A percentile compares a stretch with the other conserved stretches of the same genome.
These are phyloP conservation scores for Taphrina betulina DNA, from an alignment of 1,139 yeast species.

Conservation along the genomic window DNA sequence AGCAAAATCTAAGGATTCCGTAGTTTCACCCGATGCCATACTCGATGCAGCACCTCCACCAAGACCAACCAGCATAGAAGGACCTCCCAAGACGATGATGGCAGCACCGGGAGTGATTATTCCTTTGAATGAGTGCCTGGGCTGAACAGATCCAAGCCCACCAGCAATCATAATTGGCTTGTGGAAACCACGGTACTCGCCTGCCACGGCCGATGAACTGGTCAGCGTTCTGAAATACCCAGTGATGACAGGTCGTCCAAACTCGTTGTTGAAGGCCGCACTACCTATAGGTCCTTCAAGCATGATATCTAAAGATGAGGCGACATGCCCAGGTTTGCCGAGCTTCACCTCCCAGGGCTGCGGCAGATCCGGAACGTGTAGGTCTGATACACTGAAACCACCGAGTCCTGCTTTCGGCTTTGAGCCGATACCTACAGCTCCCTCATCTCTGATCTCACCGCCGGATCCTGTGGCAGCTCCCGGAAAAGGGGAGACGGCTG, in stretches of 20 bases:
- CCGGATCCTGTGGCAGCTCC: conserved; percentile 99
- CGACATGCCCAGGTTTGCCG: conserved; percentile 91
- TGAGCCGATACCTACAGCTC: conserved; percentile 98
- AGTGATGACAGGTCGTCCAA: conserved; percentile 95
- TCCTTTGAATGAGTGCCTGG: conserved; percentile 85
- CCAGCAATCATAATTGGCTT: conserved; percentile 99
- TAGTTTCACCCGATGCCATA: conserved; percentile 90
- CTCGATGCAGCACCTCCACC: conserved; percentile 99
- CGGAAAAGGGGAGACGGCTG: conserved; percentile 98
- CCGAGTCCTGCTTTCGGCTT: conserved; percentile 94
- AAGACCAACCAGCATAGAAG: conserved; percentile 96
- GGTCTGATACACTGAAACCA: conserved; percentile 90
- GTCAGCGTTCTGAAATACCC: conserved; percentile 97
- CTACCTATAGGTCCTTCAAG: conserved; percentile 96
- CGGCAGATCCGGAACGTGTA: conserved; percentile 74
- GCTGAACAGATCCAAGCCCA: conserved; percentile 96
- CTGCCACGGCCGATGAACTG: conserved; percentile 63
- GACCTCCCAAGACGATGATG: conserved; percentile 94
- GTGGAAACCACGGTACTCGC: conserved; percentile 92
- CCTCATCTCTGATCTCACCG: conserved; percentile 99
- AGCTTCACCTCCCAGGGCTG: conserved; percentile 95
- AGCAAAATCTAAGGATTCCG: conserved; percentile 87
- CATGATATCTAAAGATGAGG: conserved; percentile 92
- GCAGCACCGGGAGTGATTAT: conserved; percentile 90
- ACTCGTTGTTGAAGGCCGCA: conserved; percentile 97